Base-by-base conservation (phyloP, 208 protist genomes). In the Trichomonas vaginalis region DNA sequence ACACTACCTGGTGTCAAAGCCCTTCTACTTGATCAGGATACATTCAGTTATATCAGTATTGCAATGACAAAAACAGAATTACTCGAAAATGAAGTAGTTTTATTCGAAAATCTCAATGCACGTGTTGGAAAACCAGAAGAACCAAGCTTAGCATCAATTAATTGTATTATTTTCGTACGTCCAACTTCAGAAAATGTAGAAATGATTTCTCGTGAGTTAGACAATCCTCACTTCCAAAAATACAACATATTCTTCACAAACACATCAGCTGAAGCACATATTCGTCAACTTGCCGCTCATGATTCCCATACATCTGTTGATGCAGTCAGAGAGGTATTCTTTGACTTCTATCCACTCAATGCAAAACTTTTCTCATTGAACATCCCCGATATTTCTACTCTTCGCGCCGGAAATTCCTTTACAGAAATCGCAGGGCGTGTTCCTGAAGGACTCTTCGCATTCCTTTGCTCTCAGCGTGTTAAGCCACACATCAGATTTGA, bases 31-130 rank as follows among this genome's bases (percentile, higher is more conserved):
- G 86, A 92, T 92, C 27, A 35, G 3, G 86, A 92, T 39, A 92
- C 86, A 39, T 9, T 92, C 0, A 40, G 9, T 35, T 92, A 37
- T 32, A 92, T 92, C 9, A 92, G 86, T 45, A 45, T 92, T 51
- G 86, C 86, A 48, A 92, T 92, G 86, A 51, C 86, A n/a, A 92
- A 92, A 92, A 92, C 40, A 40, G 86, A 92, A 92, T 92, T 92
- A 92, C 46, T 45, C 37, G 45, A 35, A 39, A 6, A 92, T 17
- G 86, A 92, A 51, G 86, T 92, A 39, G 86, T 51, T 39, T 51
- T 92, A 48, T 48, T 92, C 46, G 86, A 92, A 51, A 35, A 56
- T 23, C 6, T 92, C 45, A 10, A 9, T 21, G 45, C 42, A 39
- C 40, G 86, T 9, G 40, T 92, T 32, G 14, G 17, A 12, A 56